phyloP scores from a whole-genome alignment of 805 yeast genomes.

The Pachysolen tannophilus region DNA sequence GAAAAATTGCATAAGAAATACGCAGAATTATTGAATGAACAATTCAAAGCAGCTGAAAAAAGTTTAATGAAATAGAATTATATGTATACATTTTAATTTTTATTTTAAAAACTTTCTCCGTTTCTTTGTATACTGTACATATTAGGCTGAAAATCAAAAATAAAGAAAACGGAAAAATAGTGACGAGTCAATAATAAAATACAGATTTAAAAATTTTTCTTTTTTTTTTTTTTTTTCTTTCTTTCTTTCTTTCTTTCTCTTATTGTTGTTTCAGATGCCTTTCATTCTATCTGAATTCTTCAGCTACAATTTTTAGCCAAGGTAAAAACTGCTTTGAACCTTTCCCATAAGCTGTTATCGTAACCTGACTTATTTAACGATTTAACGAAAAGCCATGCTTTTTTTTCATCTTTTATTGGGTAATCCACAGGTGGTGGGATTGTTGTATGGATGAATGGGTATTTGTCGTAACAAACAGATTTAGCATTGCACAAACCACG shows the following conservation, averaged over 20 bases:
- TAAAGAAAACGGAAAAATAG: too few relatives aligned
- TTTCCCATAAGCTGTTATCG: conserved; percentile 65
- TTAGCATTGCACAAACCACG: conserved; percentile 84
- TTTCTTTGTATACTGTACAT: too few relatives aligned
- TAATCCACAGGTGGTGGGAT: conserved; percentile 90
- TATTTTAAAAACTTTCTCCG: neutral
- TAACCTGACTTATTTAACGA: conserved; percentile 82
- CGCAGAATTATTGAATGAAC: conserved; percentile 46
- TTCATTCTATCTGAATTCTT: too few relatives aligned
- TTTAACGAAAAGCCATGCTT: conserved; percentile 84
- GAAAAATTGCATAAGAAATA: conserved; percentile 68
- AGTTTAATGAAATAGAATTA: conserved; percentile 13
- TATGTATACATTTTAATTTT: too few relatives aligned
- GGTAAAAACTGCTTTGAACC: conserved; percentile 43
- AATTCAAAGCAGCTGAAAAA: conserved; percentile 47
- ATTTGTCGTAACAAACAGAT: conserved; percentile 77
- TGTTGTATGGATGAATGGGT: conserved; percentile 68
- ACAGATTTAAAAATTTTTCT: too few relatives aligned
- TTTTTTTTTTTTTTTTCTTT: too few relatives aligned
- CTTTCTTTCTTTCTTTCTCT: too few relatives aligned
- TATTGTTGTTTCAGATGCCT: too few relatives aligned
- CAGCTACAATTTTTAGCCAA: conserved; percentile 38
- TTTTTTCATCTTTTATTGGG: conserved; percentile 73
- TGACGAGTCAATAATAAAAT: too few relatives aligned
- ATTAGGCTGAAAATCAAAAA: too few relatives aligned